phyloP scores from a whole-genome alignment of 257 asterid genomes.

The Solanum chmielewskii region DNA sequence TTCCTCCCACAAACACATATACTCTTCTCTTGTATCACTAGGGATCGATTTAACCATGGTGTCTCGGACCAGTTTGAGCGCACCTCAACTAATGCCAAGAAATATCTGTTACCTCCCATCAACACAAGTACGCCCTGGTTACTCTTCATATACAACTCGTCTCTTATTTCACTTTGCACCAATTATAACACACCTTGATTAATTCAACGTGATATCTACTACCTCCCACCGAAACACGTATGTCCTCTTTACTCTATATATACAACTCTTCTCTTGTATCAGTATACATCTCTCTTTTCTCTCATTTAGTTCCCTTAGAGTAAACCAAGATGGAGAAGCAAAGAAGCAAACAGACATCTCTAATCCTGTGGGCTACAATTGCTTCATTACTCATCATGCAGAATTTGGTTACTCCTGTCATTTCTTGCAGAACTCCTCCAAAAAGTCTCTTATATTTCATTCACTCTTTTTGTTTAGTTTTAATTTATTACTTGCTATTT shows the following conservation, averaged over 20 bases:
- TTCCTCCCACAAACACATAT: background rate
- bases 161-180: background rate
- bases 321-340: constrained; percentile 20
- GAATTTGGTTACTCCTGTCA: constrained; percentile 25
- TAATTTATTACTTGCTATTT: background rate
- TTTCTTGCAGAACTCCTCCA: constrained; percentile 1
- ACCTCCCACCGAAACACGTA: background rate
- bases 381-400: constrained; percentile 42
- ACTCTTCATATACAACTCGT: background rate
- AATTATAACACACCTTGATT: background rate
- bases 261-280: background rate
- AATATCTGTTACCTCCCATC: background rate
- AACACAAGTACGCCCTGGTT: background rate
- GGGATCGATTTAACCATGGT: background rate
- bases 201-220: background rate
- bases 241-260: background rate
- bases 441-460: background rate
- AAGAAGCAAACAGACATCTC: constrained; percentile 23
- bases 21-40: background rate
- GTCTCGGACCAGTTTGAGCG: accelerated
- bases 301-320: background rate
- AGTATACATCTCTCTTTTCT: background rate
- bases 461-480: background rate
- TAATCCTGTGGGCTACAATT: constrained; percentile 33
- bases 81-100: too few species aligned